These are phyloP conservation scores for Neobulgaria alba DNA, from an alignment of 2,329 filamentous ascomycete species.

Conservation along the genomic window DNA sequence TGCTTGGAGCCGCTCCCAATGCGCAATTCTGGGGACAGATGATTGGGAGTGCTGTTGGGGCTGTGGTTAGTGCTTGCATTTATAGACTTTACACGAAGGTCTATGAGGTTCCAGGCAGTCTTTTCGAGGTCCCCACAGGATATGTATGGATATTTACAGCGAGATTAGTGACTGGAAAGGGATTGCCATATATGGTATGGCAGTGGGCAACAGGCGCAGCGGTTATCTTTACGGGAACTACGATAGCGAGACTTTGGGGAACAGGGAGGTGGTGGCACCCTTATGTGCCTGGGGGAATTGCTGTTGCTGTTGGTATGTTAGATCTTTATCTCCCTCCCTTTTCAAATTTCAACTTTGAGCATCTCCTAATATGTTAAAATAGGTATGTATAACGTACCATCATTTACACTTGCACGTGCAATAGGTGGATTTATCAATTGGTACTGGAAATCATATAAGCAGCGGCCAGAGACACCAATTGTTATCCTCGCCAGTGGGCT, in stretches of 20 bases:
- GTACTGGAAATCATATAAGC: slow-evolving; percentile 59
- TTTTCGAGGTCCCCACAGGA: slow-evolving; percentile 90
- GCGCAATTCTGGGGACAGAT: slow-evolving; percentile 97
- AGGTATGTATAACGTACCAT: slow-evolving; percentile 97
- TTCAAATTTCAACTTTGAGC: neutral
- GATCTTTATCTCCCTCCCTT: neutral
- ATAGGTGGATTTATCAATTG: slow-evolving; percentile 69
- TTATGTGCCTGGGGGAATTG: slow-evolving; percentile 84
- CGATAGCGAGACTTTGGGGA: slow-evolving; percentile 55
- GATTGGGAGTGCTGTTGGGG: slow-evolving; percentile 79
- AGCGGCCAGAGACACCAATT: slow-evolving; percentile 60
- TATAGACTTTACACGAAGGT: slow-evolving; percentile 88
- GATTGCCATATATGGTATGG: slow-evolving; percentile 73
- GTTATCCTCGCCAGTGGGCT: slow-evolving; percentile 87
- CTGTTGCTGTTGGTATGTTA: slow-evolving; percentile 74
- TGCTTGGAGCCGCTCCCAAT: slow-evolving; percentile 83
- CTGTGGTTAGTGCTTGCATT: slow-evolving; percentile 75
- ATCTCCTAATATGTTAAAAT: slow-evolving; percentile 4
- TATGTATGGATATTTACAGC: slow-evolving; percentile 99
- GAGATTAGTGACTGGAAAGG: slow-evolving; percentile 81
- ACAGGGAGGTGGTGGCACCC: slow-evolving; percentile 55
- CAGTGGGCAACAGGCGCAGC: slow-evolving; percentile 74
- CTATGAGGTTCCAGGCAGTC: slow-evolving; percentile 76
- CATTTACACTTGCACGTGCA: slow-evolving; percentile 83
- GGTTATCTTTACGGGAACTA: slow-evolving; percentile 62